phyloP scores from a whole-genome alignment of 495 filamentous ascomycete genomes.

The Trichoderma orchidacearum region DNA sequence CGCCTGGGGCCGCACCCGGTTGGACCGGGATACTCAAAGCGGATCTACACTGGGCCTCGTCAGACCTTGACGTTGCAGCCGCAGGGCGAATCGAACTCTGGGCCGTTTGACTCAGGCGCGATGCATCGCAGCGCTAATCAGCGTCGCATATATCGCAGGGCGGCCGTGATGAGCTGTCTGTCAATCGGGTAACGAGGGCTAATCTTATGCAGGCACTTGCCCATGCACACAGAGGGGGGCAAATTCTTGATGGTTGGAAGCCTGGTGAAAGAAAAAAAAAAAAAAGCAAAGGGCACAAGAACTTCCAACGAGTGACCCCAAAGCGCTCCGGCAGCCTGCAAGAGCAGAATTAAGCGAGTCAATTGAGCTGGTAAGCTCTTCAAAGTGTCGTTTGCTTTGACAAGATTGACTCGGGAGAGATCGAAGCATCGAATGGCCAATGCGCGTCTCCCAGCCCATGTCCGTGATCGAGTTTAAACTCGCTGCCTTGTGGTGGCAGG shows the following conservation, averaged over 20 bases:
- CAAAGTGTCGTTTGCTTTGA: background rate
- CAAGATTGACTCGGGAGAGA: background rate
- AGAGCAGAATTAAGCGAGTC: background rate
- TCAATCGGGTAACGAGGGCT: background rate
- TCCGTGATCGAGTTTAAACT: background rate
- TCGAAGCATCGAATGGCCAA: background rate
- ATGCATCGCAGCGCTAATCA: background rate
- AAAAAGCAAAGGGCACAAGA: background rate
- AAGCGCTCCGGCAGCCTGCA: background rate
- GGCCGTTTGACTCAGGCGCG: background rate
- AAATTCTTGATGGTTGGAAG: no score
- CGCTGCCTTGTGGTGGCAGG: background rate
- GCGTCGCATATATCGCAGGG: background rate
- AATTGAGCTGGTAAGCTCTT: background rate
- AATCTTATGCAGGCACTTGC: background rate
- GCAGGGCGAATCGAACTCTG: background rate
- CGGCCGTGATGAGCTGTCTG: background rate
- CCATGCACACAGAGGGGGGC: background rate
- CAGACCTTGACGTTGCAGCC: background rate
- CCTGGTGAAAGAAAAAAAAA: background rate
- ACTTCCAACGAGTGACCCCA: background rate
- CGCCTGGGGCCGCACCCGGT: background rate
- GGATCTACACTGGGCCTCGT: background rate
- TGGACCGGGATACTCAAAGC: background rate
- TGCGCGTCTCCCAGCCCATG: background rate